A percentile compares a stretch with the other conserved stretches of the same genome.
Evolutionary conservation across 805 yeast genomes (phyloP).

Genomic region (Candida montana): DNA sequence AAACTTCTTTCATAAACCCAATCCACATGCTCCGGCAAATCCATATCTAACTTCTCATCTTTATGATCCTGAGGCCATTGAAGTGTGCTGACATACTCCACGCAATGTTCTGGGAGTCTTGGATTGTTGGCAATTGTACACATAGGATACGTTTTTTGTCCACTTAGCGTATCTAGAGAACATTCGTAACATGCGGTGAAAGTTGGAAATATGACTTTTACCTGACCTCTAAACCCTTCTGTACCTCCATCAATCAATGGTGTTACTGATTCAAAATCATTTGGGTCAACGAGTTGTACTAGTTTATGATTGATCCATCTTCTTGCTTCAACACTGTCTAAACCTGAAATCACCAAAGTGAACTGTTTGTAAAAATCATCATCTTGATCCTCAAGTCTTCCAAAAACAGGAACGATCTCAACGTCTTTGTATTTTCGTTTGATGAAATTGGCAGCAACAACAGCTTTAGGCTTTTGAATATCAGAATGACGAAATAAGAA

Average conservation of each 20-base stretch:
- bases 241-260: slow-evolving; percentile 93
- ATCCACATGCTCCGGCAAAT: slow-evolving; percentile 57
- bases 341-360: slow-evolving; percentile 73
- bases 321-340: slow-evolving; percentile 86
- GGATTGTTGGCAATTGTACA: slow-evolving; percentile 95
- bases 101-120: slow-evolving; percentile 89
- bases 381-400: slow-evolving; percentile 60
- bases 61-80: slow-evolving; percentile 60
- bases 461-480: slow-evolving; percentile 78
- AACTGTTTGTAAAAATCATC: slow-evolving; percentile 62
- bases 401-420: slow-evolving; percentile 51
- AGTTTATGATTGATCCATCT: slow-evolving; percentile 79
- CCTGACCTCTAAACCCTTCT: slow-evolving; percentile 90
- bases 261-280: slow-evolving; percentile 42
- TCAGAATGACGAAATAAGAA: slow-evolving; percentile 78
- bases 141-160: slow-evolving; percentile 66
- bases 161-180: slow-evolving; percentile 67
- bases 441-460: slow-evolving; percentile 66
- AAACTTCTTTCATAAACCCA: slow-evolving; percentile 54
- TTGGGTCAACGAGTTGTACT: slow-evolving; percentile 54
- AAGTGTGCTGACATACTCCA: slow-evolving; percentile 80
- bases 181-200: slow-evolving; percentile 91
- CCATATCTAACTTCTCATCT: slow-evolving; percentile 55
- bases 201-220: slow-evolving; percentile 81
- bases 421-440: slow-evolving; percentile 39